phyloP scores from a whole-genome alignment of 2,329 filamentous ascomycete species.

The Aspergillus piperis region DNA sequence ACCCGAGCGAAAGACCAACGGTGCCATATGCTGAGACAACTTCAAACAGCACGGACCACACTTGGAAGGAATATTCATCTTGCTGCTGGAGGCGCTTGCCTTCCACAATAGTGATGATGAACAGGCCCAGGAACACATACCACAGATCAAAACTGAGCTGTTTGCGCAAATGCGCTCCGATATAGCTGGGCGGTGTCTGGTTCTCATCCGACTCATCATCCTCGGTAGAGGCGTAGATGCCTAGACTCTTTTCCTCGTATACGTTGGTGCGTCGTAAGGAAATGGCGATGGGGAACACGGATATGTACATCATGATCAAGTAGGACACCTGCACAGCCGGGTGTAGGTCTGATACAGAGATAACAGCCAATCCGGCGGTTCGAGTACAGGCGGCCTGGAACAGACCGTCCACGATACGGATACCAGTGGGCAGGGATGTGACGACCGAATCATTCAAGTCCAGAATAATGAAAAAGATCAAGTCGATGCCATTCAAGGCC shows the following conservation, averaged over 20 bases:
- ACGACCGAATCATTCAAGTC: constrained; percentile 77
- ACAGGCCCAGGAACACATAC: constrained; percentile 93
- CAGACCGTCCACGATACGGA: constrained; percentile 78
- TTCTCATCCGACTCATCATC: constrained; percentile 55
- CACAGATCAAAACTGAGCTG: constrained; percentile 97
- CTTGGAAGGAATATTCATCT: constrained; percentile 61
- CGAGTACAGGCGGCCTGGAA: constrained; percentile 88
- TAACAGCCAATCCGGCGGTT: constrained; percentile 83
- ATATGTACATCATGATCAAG: constrained; percentile 99
- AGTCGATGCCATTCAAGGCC: constrained; percentile 76
- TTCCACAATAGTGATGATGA: constrained; percentile 88
- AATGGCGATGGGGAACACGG: constrained; percentile 93
- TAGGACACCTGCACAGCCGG: constrained; percentile 94
- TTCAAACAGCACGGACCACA: constrained; percentile 77
- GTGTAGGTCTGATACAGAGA: constrained; percentile 75
- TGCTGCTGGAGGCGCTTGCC: constrained; percentile 66
- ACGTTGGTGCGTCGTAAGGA: constrained; percentile 91
- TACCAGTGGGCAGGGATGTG: constrained; percentile 66
- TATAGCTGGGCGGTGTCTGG: constrained; percentile 71
- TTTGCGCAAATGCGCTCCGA: constrained; percentile 85
- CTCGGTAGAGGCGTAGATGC: constrained; percentile 68
- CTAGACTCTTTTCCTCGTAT: constrained; percentile 76
- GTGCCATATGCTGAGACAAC: constrained; percentile 91
- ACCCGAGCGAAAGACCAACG: constrained; percentile 86
- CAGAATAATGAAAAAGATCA: constrained; percentile 89